Base-by-base conservation (phyloP, 1,284 basidiomycete genomes). In the Chalciporus sp. region DNA sequence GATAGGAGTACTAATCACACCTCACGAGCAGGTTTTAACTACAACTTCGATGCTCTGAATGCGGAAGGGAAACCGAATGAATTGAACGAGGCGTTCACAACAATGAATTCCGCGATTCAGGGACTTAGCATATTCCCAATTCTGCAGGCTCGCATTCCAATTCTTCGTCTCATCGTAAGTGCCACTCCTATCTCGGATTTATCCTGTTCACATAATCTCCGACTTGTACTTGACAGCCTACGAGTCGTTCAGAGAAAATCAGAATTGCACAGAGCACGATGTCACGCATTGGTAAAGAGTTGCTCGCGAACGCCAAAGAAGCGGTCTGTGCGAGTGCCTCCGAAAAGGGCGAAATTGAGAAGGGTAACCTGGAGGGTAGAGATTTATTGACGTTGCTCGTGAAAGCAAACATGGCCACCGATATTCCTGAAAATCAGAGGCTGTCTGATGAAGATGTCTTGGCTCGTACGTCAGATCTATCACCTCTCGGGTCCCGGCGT, bases 371-470 rank as follows among this genome's bases (percentile, higher is more conserved):
- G 19, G 56, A 57, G 14, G 67, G 71, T 10, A 72, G 77, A 2
- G 84, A 86, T 64, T 62, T 86, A 12, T 67, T 87, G 5, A 81
- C 77, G 8, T 67, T 85, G 8, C 65, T 87, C 6, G 78, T 91
- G 46, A 76, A 77, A 46, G 83, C 87, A 7, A 92, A 91, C 62
- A 80, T 86, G 76, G 80, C 80, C 1, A 73, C 76, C 0, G 82
- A 86, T 44, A 63, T 86, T 5, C 75, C 80, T 0, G 79, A 81
- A 17, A 75, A 67, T 28, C 84, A 90, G 60, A 75, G 78, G 40
- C 72, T 94, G 74, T 77, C 77, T 20, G 90, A 94, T 58, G 79
- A 83, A 23, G 91, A 93, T 59, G 84, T 94, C 0, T 63, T 89
- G 27, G 82, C 84, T 7, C 92, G 92, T 84, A 76, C 74, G 79